Base-by-base conservation (phyloP, 2,329 filamentous ascomycete species). In the Monosporascus sp. region DNA sequence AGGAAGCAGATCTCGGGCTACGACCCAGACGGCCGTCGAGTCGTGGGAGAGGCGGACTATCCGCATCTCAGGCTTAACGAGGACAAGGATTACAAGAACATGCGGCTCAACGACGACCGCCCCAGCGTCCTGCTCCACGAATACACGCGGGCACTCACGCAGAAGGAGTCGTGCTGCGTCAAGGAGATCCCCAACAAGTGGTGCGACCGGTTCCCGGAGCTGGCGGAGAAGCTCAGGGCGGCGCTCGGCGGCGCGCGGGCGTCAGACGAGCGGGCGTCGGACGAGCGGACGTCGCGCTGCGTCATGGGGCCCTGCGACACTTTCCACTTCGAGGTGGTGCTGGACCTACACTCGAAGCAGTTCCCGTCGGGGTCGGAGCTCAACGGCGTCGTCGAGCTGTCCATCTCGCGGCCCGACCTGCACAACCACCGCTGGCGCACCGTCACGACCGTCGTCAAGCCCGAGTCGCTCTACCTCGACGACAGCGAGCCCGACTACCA, bases 351-450 rank as follows among this genome's bases (percentile, higher is more conserved):
- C 62, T 75, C 82, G 57, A 77, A 77, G 46, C 76, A 77, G 53
- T 83, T 85, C 60, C 82, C 82, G 4, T 70, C 74, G 11, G 78
- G 80, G n/a, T 81, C 82, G 5, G 79, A 83, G 62, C 76, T 86
- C 52, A 77, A 81, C 56, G 80, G 79, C 53, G 77, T 81, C 55
- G 78, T 84, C 36, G 79, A 86, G 67, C 75, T 86, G 52, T 76
- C 75, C 52, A 77, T 86, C 52, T 78, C 79, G 54, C 76, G 79
- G 57, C 75, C 73, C 17, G 73, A 70, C 36, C 72, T 84, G 48
- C 75, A 81, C 59, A 77, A 75, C 62, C 80, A 83, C 63, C 73
- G 74, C 39, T 86, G 83, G 83, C 79, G 81, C 67, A 83, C 82
- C 53, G 70, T 81, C 48, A 86, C 83, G 14, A 77, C 75, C 18